Percentiles rank a stretch among this genome's conserved stretches.
phyloP scores from a whole-genome alignment of 2,329 filamentous ascomycete species.

The Thielaviopsis populi region DNA sequence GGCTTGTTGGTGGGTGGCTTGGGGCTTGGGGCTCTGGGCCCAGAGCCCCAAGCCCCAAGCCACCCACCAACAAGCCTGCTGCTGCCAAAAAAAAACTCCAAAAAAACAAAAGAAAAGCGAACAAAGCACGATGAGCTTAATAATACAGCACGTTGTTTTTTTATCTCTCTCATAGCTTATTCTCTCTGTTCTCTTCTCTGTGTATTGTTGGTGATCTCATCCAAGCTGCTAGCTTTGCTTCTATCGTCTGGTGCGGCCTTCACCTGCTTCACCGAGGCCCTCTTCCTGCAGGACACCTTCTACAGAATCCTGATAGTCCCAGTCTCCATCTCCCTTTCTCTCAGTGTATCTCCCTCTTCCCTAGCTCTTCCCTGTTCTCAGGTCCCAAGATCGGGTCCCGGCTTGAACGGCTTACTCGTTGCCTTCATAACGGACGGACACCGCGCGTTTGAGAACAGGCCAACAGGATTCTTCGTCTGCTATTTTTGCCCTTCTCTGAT shows the following conservation, averaged over 20 bases:
- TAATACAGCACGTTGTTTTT: not conserved
- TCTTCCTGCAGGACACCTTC: too few species aligned
- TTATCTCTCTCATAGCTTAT: not conserved
- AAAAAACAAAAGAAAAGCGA: not conserved
- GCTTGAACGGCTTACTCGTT: not conserved
- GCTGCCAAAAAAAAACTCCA: too few species aligned
- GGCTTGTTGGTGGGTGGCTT: too few species aligned
- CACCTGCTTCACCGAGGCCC: too few species aligned
- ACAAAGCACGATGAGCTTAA: not conserved
- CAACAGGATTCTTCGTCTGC: not conserved
- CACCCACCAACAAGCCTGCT: not conserved
- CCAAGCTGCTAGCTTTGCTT: too few species aligned
- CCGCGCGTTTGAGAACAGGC: not conserved
- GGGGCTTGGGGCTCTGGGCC: too few species aligned
- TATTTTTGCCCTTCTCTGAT: not conserved
- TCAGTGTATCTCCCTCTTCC: not conserved
- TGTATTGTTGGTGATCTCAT: too few species aligned
- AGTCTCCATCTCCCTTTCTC: not conserved
- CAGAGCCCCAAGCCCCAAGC: not conserved
- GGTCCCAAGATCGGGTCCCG: not conserved
- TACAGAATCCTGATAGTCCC: not conserved
- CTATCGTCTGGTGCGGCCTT: too few species aligned
- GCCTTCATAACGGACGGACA: not conserved
- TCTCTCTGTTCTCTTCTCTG: not conserved
- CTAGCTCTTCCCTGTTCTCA: not conserved